Evolutionary conservation across 75 land plant species (phyloP), one percentile per base, ranked within the genome.

Genomic region (Sequoiadendron giganteum): DNA sequence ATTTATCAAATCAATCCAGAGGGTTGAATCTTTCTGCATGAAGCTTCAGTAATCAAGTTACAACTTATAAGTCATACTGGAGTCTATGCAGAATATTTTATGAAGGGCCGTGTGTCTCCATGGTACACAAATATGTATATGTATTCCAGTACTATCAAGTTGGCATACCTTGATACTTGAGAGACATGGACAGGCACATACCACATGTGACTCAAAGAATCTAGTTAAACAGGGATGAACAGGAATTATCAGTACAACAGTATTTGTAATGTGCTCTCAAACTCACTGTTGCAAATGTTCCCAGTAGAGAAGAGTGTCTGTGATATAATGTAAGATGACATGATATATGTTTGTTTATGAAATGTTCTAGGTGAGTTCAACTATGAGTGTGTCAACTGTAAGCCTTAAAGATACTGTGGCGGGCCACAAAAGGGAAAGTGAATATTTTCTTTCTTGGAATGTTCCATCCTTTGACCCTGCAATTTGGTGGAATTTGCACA

Each of bases 261-360:
- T 15, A 43, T 42, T 79, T 79, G 82, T 8, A 79, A 79, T 15
- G n/a, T 40, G 28, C 45, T 18, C 47, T 36, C 28, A 42, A 10
- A 45, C 84, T 82, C 30, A 14, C 52, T 28, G 54, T 13, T 82
- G 49, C 48, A 82, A 47, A 8, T 49, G 47, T 39, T 45, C 43
- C 48, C 32, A 75, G 38, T n/a, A n/a, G 15, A 45, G 15, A 82
- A 45, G 32, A n/a, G 47, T 80, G 34, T 43, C 16, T 82, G 83
- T 28, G 16, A 13, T 82, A 42, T 11, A 47, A 45, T 82, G 32
- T 45, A 10, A 82, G 84, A 47, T 82, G 15, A 14, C 47, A 13
- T n/a, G n/a, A 47, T 82, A 47, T 45, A 47, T 47, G 84, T 43
- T 45, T 82, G 84, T 82, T 82, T 82, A 82, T 47, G 43, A n/a